phyloP scores from a whole-genome alignment of 75 land plant species.

The Cupressus sempervirens region DNA sequence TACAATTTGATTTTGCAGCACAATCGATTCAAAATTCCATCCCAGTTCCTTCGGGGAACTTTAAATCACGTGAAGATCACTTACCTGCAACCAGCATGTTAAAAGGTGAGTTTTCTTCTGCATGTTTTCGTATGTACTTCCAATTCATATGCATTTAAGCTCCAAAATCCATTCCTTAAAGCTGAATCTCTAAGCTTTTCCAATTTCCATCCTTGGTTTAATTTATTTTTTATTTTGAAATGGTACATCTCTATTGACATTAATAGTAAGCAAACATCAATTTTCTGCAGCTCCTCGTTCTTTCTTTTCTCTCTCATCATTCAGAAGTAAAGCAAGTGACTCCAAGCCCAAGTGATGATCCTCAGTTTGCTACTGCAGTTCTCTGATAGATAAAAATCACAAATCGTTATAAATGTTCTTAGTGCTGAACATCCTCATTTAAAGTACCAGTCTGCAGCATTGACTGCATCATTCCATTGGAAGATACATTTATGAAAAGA shows the following conservation, averaged over 20 bases:
- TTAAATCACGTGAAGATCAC: slow-evolving; percentile 75
- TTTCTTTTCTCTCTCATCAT: slow-evolving; percentile 84
- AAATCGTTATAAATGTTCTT: not conserved
- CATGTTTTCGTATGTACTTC: not conserved
- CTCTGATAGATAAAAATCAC: not conserved
- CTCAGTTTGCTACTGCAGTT: not conserved
- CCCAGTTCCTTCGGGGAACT: slow-evolving; percentile 73
- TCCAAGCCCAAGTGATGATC: slow-evolving; percentile 50
- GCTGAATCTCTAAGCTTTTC: not conserved
- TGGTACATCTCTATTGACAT: not conserved
- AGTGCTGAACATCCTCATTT: not conserved
- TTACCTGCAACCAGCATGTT: not conserved
- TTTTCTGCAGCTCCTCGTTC: slow-evolving; percentile 58
- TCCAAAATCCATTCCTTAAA: not conserved
- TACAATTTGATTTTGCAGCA: slow-evolving; percentile 25
- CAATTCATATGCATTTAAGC: not conserved
- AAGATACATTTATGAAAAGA: not conserved
- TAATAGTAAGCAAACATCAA: not conserved
- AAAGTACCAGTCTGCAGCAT: not conserved
- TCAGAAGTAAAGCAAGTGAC: slow-evolving; percentile 79
- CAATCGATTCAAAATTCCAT: slow-evolving; percentile 59
- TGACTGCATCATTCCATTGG: not conserved
- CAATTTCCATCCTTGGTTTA: not conserved
- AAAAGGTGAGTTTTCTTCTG: slow-evolving; percentile 6
- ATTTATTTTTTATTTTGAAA: not conserved